phyloP scores from a whole-genome alignment of 2,329 filamentous ascomycete species.

The Stachybotrys chlorohalonatus region DNA sequence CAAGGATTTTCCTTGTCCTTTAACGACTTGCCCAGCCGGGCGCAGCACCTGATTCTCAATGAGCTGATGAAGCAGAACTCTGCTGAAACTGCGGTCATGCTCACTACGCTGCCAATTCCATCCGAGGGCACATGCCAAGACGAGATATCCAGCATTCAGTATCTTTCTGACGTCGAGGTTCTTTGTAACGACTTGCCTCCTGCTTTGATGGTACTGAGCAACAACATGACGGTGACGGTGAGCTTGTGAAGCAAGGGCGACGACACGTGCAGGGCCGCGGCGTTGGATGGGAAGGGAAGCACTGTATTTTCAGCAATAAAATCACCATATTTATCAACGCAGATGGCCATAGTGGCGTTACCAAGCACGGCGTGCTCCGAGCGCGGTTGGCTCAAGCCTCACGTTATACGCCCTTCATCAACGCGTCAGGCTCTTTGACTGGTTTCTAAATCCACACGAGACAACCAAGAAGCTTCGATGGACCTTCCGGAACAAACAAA shows the following conservation, averaged over 20 bases:
- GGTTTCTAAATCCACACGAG: background rate
- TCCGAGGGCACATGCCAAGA: slow-evolving; percentile 65
- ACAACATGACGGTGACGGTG: slow-evolving; percentile 83
- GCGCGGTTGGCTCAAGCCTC: background rate
- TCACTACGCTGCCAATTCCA: slow-evolving; percentile 78
- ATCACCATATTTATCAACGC: background rate
- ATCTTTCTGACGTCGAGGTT: slow-evolving; percentile 70
- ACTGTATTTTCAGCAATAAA: background rate
- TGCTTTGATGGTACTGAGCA: slow-evolving; percentile 71
- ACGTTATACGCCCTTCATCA: background rate
- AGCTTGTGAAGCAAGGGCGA: slow-evolving; percentile 39
- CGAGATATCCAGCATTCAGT: slow-evolving; percentile 61
- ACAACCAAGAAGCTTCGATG: background rate
- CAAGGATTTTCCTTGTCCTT: slow-evolving; percentile 66
- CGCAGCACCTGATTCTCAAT: slow-evolving; percentile 80
- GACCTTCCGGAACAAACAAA: background rate
- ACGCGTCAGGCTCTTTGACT: background rate
- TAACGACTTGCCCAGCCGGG: slow-evolving; percentile 76
- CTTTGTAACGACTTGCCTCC: slow-evolving; percentile 70
- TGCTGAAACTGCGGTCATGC: slow-evolving; percentile 63
- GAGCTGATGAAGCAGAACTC: slow-evolving; percentile 68
- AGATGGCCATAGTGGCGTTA: background rate
- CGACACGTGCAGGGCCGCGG: no score
- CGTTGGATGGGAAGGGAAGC: background rate
- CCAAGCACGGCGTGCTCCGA: background rate